phyloP scores from a whole-genome alignment of 73 alveolate genomes.

The Breviolum minutum region DNA sequence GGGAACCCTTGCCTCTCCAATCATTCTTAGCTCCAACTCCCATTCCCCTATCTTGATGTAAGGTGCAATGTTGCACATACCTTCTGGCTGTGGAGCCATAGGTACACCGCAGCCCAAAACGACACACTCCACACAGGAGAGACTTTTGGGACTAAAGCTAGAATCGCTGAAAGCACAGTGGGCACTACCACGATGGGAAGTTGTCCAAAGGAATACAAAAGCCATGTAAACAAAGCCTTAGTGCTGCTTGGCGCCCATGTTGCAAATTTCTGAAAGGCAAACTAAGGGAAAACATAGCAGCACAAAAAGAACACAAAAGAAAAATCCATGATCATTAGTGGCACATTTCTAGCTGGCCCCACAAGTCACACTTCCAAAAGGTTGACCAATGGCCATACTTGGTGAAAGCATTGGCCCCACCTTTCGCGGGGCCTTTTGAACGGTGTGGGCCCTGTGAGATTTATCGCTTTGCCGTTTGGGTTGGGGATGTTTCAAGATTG shows the following conservation, averaged over 20 bases:
- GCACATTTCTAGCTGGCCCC: too few species aligned
- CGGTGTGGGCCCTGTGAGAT: too few species aligned
- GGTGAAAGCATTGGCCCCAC: too few species aligned
- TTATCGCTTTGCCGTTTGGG: too few species aligned
- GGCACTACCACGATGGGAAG: conserved; percentile 90
- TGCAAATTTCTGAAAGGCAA: too few species aligned
- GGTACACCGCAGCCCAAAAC: conserved; percentile 82
- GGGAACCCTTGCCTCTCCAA: too few species aligned
- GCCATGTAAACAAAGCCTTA: conserved; percentile 53
- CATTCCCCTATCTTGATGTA: neutral
- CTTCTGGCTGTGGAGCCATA: conserved; percentile 49
- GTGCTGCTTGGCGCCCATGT: too few species aligned
- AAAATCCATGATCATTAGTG: too few species aligned
- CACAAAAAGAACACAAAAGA: neutral
- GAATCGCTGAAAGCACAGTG: conserved; percentile 72
- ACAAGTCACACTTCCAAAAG: too few species aligned
- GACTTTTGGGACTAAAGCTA: conserved; percentile 84
- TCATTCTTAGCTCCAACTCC: neutral
- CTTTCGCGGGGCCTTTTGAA: too few species aligned
- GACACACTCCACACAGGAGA: conserved; percentile 93
- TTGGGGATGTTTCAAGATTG: too few species aligned
- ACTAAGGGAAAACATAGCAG: neutral
- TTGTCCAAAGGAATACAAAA: conserved; percentile 76
- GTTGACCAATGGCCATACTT: too few species aligned
- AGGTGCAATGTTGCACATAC: conserved; percentile 39